Evolutionary conservation across 2,329 filamentous ascomycete species (phyloP), one percentile per base, ranked within the genome.

Genomic region (Ophiostoma piceae): DNA sequence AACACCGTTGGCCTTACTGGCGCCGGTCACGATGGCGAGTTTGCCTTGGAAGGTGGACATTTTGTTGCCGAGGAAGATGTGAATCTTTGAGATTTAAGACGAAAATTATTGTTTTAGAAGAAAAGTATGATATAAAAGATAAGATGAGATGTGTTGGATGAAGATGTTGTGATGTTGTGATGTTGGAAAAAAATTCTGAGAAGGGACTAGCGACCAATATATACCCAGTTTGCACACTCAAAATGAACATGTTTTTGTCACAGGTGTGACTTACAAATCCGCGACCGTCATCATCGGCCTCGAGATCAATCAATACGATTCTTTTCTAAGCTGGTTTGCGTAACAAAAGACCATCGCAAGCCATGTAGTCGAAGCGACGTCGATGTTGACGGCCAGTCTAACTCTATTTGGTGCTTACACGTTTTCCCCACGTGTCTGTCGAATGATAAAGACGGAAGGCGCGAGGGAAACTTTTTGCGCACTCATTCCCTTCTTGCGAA

Each of bases 21-120:
- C 71, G n/a, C 73, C 73, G 7, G 73, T 73, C 65, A 73, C 71
- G 54, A 73, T 73, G 66, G 71, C 73, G 19, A 73, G 69, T 60
- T 73, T 73, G 64, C 73, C 73, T 43, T 73, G 67, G 43, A 73
- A 51, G 60, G 66, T 41, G 32, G 70, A 68, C 71, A 71, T 71
- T 51, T 39, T 71, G 68, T 26, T 35, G 67, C 26, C 26, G 32
- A 19, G 29, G 4, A 2, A 19, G 22, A 5, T 62, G 57, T 19
- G 12, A n/a, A 1, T 43, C 9, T 43, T 60, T 60, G 11, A 16
- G 26, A 62, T 54, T 26, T 26, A 22, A 57, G 16, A 57, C 6
- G 6, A 7, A n/a, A 19, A 2, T 29, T 29, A 29, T 29, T 29
- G 26, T 29, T 29, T 29, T n/a, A 5, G 16, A n/a, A 47, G 5